Conservation (phyloP, 148 eudicot genomes). For the Chenopodium berlandieri region DNA sequence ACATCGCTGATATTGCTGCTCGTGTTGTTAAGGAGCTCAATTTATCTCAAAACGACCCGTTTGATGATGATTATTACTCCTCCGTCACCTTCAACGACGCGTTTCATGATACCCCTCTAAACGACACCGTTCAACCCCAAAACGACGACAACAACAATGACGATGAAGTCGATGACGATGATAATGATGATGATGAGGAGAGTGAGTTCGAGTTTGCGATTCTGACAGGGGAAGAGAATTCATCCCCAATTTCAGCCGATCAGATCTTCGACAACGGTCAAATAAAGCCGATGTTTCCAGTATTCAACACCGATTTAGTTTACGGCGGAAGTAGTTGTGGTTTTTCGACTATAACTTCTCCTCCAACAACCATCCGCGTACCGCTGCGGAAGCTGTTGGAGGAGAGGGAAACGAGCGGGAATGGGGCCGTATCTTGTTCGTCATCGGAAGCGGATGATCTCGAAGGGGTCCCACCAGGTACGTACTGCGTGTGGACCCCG, state of each 20-base stretch:
- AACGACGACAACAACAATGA: not conserved
- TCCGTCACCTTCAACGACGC: constrained; percentile 1
- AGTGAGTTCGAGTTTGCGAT: constrained; percentile 48
- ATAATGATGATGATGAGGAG: constrained; percentile 9
- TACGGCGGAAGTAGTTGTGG: not conserved
- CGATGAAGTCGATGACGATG: not conserved
- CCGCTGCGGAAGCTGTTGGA: constrained; percentile 58
- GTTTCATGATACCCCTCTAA: not conserved
- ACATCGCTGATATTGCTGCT: constrained; percentile 45
- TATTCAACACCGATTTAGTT: constrained; percentile 49
- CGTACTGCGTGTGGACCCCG: constrained; percentile 84
- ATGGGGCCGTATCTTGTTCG: constrained; percentile 40
- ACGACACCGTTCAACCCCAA: constrained; percentile 20
- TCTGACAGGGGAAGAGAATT: constrained; percentile 24
- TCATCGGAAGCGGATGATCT: constrained; percentile 71
- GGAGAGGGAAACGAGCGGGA: constrained; percentile 34
- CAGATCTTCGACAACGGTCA: constrained; percentile 49
- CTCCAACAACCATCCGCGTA: constrained; percentile 21
- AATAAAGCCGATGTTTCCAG: constrained; percentile 52
- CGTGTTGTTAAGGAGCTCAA: constrained; percentile 44
- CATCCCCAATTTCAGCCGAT: constrained; percentile 45
- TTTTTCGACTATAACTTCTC: too few species aligned
- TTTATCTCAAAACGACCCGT: constrained; percentile 17
- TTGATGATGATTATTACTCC: constrained; percentile 27
- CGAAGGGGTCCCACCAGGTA: constrained; percentile 57